Conservation (phyloP, 2,329 filamentous ascomycete genomes). For the Aspergillus oerlinghausenensis region DNA sequence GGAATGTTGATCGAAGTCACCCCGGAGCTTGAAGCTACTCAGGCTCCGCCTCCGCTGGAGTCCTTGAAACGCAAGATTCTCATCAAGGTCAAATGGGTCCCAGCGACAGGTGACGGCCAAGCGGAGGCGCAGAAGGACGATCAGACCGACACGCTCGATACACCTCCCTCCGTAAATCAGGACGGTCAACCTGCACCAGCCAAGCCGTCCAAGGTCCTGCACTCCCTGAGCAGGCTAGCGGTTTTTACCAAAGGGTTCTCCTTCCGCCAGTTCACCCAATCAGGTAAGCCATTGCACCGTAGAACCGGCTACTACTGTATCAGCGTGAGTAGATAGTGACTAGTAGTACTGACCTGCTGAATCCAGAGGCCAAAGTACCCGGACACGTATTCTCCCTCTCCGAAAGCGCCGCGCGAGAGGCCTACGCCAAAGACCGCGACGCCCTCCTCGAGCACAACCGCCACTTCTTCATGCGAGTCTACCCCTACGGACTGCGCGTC, state of each 20-base stretch:
- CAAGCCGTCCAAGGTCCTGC: constrained; percentile 61
- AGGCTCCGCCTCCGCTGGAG: constrained; percentile 61
- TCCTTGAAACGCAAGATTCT: constrained; percentile 75
- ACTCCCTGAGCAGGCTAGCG: constrained; percentile 67
- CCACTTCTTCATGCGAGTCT: constrained; percentile 78
- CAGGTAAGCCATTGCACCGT: constrained; percentile 44
- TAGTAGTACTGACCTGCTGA: not conserved
- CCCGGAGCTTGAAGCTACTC: constrained; percentile 51
- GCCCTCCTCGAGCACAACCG: constrained; percentile 77
- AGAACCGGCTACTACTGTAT: not conserved
- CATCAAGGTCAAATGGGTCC: constrained; percentile 70
- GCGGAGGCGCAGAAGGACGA: constrained; percentile 13
- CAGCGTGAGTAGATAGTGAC: no score
- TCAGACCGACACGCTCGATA: constrained; percentile 10
- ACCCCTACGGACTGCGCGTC: constrained; percentile 77
- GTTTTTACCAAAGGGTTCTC: constrained; percentile 84
- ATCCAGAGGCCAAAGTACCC: constrained; percentile 47
- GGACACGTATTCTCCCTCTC: constrained; percentile 63
- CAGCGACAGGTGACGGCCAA: constrained; percentile 39
- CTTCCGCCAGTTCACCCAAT: constrained; percentile 67
- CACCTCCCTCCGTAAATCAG: not conserved
- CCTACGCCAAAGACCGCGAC: constrained; percentile 49
- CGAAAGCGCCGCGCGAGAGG: constrained; percentile 62
- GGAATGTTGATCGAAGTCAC: constrained; percentile 64
- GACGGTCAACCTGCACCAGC: constrained; percentile 25